Conservation (phyloP, 1,284 basidiomycete species). For the Austropuccinia psidii region DNA sequence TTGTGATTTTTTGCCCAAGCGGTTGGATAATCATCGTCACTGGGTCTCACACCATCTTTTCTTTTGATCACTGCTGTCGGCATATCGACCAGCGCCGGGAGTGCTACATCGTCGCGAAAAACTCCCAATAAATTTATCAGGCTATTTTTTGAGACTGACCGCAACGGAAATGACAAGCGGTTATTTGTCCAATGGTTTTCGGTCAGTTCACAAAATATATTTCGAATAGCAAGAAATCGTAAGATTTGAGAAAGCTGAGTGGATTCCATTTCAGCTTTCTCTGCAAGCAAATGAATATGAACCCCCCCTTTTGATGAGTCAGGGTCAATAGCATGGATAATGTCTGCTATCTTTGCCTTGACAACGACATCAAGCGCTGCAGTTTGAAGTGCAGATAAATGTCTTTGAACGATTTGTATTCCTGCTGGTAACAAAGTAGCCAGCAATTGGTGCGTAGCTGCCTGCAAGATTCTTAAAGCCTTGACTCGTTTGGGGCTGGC, state of each 20-base stretch:
- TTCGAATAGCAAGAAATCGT: constrained; percentile 5
- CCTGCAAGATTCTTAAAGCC: background rate
- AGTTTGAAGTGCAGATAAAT: background rate
- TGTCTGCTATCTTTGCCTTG: background rate
- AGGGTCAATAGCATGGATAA: constrained; percentile 2
- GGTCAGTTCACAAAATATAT: constrained; percentile 11
- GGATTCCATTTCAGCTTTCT: background rate
- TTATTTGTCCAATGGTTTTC: constrained; percentile 1
- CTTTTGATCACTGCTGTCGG: too few species aligned
- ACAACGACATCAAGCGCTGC: background rate
- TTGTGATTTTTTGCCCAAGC: background rate
- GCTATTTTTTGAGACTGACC: background rate
- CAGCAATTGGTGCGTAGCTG: background rate
- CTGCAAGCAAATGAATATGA: background rate
- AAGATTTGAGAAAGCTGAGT: constrained; percentile 5
- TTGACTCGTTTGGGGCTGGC: background rate
- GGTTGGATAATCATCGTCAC: background rate
- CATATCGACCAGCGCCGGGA: background rate
- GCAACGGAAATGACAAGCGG: background rate
- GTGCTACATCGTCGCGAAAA: background rate
- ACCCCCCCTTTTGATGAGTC: background rate
- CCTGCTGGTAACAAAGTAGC: background rate
- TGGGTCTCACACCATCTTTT: background rate
- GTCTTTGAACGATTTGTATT: background rate
- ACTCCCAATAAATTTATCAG: background rate